Evolutionary conservation across 2,329 filamentous ascomycete species (phyloP).

Genomic region (Colletotrichum spaethianum): DNA sequence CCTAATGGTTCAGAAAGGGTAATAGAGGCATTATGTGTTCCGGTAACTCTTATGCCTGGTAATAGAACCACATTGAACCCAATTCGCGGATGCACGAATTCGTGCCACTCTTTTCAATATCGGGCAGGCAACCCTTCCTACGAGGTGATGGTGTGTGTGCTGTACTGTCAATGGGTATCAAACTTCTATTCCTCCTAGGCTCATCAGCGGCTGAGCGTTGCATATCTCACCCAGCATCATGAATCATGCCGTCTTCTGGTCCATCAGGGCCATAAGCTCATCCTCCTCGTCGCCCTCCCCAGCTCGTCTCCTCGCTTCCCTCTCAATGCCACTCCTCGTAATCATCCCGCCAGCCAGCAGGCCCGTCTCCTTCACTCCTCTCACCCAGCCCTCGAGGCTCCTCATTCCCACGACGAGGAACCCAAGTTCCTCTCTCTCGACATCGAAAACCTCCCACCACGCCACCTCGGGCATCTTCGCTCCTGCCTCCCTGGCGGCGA

Average conservation of each 20-base stretch:
- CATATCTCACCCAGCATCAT: background rate
- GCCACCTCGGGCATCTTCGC: constrained; percentile 85
- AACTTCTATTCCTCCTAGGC: background rate
- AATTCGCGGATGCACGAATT: background rate
- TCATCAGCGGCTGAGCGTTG: background rate
- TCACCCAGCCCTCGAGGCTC: constrained; percentile 81
- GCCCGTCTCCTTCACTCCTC: constrained; percentile 68
- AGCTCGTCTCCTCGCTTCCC: constrained; percentile 70
- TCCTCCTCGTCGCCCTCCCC: constrained; percentile 59
- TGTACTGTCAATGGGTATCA: constrained; percentile 12
- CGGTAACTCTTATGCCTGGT: background rate
- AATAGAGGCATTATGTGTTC: no score
- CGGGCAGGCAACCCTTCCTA: background rate
- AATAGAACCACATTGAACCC: background rate
- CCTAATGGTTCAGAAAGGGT: background rate
- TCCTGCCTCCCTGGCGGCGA: constrained; percentile 83
- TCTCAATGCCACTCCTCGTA: constrained; percentile 69
- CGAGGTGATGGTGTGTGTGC: background rate
- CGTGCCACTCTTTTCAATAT: no score
- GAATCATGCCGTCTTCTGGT: constrained; percentile 33
- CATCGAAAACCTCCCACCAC: constrained; percentile 99
- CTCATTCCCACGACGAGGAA: constrained; percentile 90
- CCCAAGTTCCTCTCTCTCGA: constrained; percentile 92
- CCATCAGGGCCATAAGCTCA: constrained; percentile 56
- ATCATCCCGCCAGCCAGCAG: constrained; percentile 67